Conservation (phyloP, 768 basidiomycete genomes). For the Hypsizygus marmoreus region DNA sequence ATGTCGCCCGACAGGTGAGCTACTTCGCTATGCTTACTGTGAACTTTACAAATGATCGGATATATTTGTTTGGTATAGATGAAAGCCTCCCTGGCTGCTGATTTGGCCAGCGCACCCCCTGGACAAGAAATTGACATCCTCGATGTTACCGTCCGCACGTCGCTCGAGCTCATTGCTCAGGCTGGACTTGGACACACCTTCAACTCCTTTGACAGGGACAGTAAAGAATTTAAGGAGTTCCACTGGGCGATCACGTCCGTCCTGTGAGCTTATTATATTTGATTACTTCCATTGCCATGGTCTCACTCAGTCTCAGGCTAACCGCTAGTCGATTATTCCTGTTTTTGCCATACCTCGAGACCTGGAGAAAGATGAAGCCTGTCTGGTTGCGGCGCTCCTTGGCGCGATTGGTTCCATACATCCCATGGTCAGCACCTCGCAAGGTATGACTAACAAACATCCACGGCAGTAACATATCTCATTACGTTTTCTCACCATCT, state of each 20-base stretch:
- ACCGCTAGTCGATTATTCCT: constrained; percentile 23
- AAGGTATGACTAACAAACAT: constrained; percentile 15
- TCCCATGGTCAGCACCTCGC: constrained; percentile 23
- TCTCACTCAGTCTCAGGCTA: constrained; percentile 15
- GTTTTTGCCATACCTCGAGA: constrained; percentile 24
- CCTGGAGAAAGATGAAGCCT: constrained; percentile 23
- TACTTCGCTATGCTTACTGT: neutral
- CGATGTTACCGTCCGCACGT: constrained; percentile 14
- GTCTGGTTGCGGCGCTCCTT: constrained; percentile 24
- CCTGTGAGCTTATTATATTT: constrained; percentile 6
- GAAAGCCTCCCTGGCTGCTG: constrained; percentile 7
- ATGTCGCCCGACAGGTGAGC: constrained; percentile 21
- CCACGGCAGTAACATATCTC: neutral
- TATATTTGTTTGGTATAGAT: constrained; percentile 11
- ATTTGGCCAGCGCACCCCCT: constrained; percentile 3
- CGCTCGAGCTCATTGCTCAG: constrained; percentile 19
- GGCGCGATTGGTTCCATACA: constrained; percentile 12
- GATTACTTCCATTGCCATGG: neutral
- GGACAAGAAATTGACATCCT: constrained; percentile 15
- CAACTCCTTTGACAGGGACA: constrained; percentile 18
- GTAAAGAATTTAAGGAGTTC: constrained; percentile 18
- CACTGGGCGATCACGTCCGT: constrained; percentile 19
- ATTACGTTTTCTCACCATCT: neutral
- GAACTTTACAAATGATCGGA: too few relatives aligned
- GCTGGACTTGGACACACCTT: constrained; percentile 19